phyloP scores from a whole-genome alignment of 2,329 filamentous ascomycete species.

The Colletotrichum godetiae region DNA sequence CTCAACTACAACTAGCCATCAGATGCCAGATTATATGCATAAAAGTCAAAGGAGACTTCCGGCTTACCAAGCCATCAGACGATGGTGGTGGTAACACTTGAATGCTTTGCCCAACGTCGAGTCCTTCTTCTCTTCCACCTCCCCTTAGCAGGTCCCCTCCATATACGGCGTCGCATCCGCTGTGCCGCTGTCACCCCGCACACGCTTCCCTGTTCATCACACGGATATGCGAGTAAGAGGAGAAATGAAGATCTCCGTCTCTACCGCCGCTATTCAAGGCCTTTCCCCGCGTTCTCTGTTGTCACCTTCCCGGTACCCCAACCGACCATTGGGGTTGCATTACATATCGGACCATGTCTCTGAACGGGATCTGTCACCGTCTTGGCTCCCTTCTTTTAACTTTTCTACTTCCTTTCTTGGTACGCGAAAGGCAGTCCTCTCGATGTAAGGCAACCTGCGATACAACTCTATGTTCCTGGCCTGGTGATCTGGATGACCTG shows the following conservation, averaged over 20 bases:
- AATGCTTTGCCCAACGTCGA: not conserved
- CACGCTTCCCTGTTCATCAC: not conserved
- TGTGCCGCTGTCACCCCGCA: not conserved
- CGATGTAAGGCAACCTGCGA: not conserved
- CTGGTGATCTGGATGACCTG: conserved; percentile 5
- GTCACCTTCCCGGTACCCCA: not conserved
- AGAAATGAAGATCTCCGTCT: conserved; percentile 7
- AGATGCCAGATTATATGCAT: not conserved
- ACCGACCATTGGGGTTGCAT: not conserved
- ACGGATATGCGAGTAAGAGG: not conserved
- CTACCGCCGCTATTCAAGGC: not conserved
- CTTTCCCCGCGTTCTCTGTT: not conserved
- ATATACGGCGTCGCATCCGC: not conserved
- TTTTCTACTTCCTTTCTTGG: not conserved
- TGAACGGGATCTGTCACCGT: not conserved
- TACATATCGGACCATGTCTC: not conserved
- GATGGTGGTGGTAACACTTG: too few species aligned
- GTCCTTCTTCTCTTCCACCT: not conserved
- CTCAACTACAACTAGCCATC: not conserved
- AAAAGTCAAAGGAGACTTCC: not conserved
- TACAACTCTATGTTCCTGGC: conserved; percentile 13
- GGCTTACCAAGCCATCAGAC: not conserved
- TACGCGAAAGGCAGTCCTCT: not conserved
- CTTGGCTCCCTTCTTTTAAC: conserved; percentile 8
- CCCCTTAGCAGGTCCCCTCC: not conserved